Evolutionary conservation across 306 rosid species (phyloP).

Genomic region (Cicer chorassanicum): DNA sequence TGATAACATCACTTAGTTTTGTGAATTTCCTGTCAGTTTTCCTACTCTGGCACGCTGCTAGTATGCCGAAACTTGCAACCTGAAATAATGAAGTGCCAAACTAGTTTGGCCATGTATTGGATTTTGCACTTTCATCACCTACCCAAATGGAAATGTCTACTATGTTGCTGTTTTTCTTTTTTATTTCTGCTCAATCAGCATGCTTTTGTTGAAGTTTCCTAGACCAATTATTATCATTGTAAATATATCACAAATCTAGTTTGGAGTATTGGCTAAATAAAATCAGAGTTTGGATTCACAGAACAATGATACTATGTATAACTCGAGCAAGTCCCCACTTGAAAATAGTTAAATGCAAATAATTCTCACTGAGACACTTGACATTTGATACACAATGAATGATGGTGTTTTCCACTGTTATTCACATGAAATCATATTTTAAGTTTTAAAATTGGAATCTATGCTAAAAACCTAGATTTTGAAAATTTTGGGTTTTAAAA

Average conservation of each 20-base stretch:
- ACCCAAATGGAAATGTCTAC: background rate
- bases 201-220: conserved; percentile 44
- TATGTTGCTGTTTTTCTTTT: conserved; percentile 30
- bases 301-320: too few relatives aligned
- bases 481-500: too few relatives aligned
- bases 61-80: conserved; percentile 31
- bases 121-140: conserved; percentile 13
- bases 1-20: conserved; percentile 17
- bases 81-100: conserved; percentile 38
- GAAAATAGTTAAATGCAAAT: too few relatives aligned
- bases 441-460: too few relatives aligned
- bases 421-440: too few relatives aligned
- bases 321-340: too few relatives aligned
- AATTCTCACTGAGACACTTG: too few relatives aligned
- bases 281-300: background rate
- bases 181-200: conserved; percentile 24
- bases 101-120: conserved; percentile 37
- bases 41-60: conserved; percentile 5
- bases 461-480: too few relatives aligned
- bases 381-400: too few relatives aligned
- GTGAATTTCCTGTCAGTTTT: conserved; percentile 1
- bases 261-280: conserved; percentile 40
- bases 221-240: conserved; percentile 20
- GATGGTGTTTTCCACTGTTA: too few relatives aligned
- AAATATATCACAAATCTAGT: conserved; percentile 9